Conservation (phyloP, 805 yeast species). For the Henningerozyma blattae region DNA sequence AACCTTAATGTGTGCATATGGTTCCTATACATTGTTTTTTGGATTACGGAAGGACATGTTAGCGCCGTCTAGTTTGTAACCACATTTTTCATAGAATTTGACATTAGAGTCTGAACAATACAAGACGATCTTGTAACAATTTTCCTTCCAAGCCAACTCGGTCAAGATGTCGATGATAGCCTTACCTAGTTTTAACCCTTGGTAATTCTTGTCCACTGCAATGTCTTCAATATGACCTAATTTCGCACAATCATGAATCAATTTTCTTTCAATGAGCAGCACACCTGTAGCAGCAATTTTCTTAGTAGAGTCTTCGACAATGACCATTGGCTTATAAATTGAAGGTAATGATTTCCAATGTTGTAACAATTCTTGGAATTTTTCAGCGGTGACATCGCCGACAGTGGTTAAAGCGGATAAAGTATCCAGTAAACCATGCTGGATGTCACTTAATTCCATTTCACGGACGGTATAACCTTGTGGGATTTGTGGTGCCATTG, state of each 20-base stretch:
- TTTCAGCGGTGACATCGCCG: conserved; percentile 46
- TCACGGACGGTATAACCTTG: conserved; percentile 58
- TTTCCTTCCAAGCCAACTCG: conserved; percentile 41
- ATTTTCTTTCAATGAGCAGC: conserved; percentile 65
- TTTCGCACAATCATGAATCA: conserved; percentile 71
- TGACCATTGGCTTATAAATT: conserved; percentile 62
- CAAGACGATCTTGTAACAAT: conserved; percentile 80
- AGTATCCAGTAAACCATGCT: conserved; percentile 45
- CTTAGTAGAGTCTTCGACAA: conserved; percentile 35
- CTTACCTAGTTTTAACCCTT: conserved; percentile 74
- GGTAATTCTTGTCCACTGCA: conserved; percentile 61
- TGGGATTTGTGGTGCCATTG: no score
- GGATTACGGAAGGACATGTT: no score
- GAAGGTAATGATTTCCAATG: conserved; percentile 42
- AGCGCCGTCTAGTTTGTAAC: conserved; percentile 49
- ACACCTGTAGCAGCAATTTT: conserved; percentile 75
- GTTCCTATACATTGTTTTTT: no score
- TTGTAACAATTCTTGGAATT: conserved; percentile 39
- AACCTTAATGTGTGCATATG: no score
- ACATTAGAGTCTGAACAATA: conserved; percentile 82
- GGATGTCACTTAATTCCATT: conserved; percentile 43
- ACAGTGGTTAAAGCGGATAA: conserved; percentile 69
- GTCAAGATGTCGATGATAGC: conserved; percentile 51
- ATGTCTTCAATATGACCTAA: conserved; percentile 96
- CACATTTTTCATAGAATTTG: conserved; percentile 83